Evolutionary conservation across 352 stramenopile genomes (phyloP).

Genomic region (Phytophthora kernoviae): DNA sequence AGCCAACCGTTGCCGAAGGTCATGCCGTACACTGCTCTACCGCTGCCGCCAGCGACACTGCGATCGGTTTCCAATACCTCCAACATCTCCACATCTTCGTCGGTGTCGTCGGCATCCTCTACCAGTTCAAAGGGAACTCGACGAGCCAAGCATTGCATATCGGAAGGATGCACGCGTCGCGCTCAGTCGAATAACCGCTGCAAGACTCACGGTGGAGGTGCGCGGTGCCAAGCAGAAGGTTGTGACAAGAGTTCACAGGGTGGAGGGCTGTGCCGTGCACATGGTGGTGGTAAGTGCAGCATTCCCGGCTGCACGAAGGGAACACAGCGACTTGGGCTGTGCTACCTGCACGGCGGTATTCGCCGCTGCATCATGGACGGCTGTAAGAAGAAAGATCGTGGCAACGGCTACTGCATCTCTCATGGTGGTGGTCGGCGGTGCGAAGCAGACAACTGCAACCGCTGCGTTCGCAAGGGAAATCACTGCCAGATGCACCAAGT

Average conservation of each 20-base stretch:
- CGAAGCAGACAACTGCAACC: slow-evolving; percentile 55
- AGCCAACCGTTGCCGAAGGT: slow-evolving; percentile 19
- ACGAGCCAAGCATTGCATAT: slow-evolving; percentile 71
- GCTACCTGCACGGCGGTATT: slow-evolving; percentile 81
- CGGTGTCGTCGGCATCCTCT: slow-evolving; percentile 28
- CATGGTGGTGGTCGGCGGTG: slow-evolving; percentile 79
- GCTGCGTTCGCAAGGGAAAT: slow-evolving; percentile 78
- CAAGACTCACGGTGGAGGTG: slow-evolving; percentile 81
- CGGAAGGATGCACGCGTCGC: slow-evolving; percentile 59
- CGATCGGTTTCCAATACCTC: slow-evolving; percentile 30
- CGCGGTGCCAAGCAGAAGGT: slow-evolving; percentile 65
- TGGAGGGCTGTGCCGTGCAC: slow-evolving; percentile 52
- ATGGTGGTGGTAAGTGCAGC: slow-evolving; percentile 71
- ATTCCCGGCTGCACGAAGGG: slow-evolving; percentile 73
- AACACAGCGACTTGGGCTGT: slow-evolving; percentile 78
- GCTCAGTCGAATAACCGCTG: slow-evolving; percentile 84
- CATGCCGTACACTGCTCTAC: slow-evolving; percentile 23
- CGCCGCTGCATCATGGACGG: slow-evolving; percentile 71
- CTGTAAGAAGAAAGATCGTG: slow-evolving; percentile 84
- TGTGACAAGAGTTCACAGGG: slow-evolving; percentile 84
- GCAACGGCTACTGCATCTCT: slow-evolving; percentile 83
- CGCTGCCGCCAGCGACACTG: slow-evolving; percentile 23
- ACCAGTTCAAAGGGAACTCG: slow-evolving; percentile 32
- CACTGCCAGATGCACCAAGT: slow-evolving; percentile 72
- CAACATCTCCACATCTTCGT: slow-evolving; percentile 17